Base-by-base conservation (phyloP, 257 asterid species). In the Buddleja alternifolia region DNA sequence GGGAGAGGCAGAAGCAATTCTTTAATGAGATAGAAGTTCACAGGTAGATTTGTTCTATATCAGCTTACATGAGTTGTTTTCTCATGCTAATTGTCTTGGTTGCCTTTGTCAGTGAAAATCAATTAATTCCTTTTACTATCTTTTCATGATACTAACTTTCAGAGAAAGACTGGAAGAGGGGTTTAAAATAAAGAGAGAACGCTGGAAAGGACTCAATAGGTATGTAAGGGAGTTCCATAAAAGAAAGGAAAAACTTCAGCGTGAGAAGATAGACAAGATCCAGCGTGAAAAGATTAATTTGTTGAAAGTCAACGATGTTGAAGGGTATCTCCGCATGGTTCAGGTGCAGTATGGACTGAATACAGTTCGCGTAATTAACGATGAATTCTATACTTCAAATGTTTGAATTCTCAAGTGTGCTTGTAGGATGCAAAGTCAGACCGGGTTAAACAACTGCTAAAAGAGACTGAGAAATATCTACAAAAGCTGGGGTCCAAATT, bases 241-340 rank as follows among this genome's bases (percentile, higher is more conserved):
- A 77, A 91, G 92, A 84, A 94, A 87, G 85, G 99, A 94, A 85
- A 80, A 96, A 77, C 82, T 86, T 79, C 88, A 94, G 53, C 97
- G 99, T 51, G 99, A 94, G 90, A 94, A 91, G 89, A 94, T 82
- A 69, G 99, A 94, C 77, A 85, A 96, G 81, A 94, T 94, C 76
- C 99, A 94, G 81, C 97, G 99, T 11, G 99, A 94, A 81, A 94
- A 94, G 81, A 94, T 94, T 82, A 94, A 94, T 85, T 79, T 94
- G 58, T 70, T 94, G 73, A 94, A 94, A 80, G 86, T 94, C 75
- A 94, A 94, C 84, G 99, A 94, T 20, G 99, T 94, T 47, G 99
- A 94, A 85, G 99, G 99, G 66, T 94, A 94, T 79, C 97, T 94
- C 71, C 92, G 99, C 72, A 94, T 94, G 99, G 97, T 94, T 77